Conservation (phyloP, 2,329 filamentous ascomycete genomes). For the Magnaporthiopsis rhizophila region DNA sequence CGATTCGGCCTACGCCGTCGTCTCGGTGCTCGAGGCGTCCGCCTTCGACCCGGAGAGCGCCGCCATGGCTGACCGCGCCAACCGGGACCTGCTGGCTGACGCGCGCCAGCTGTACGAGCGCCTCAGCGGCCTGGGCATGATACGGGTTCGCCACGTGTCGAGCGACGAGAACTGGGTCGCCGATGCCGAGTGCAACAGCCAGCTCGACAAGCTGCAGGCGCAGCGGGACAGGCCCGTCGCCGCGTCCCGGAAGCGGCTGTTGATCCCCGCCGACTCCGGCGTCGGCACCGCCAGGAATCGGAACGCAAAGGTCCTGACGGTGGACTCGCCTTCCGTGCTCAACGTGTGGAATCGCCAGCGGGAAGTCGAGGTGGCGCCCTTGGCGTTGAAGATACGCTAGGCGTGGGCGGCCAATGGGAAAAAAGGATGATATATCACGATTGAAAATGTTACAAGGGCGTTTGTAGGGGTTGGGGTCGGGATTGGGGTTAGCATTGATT, state of each 20-base stretch:
- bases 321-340: neutral
- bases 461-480: neutral
- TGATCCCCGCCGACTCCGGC: neutral
- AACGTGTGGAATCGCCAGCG: neutral
- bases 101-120: neutral
- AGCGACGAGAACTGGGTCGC: neutral
- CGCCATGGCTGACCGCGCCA: neutral
- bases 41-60: neutral
- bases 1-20: neutral
- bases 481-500: neutral
- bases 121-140: neutral
- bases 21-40: neutral
- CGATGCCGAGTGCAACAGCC: neutral
- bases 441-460: neutral
- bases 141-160: neutral
- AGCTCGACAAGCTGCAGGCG: neutral
- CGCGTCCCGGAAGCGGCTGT: neutral
- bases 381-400: neutral
- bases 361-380: neutral
- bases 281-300: neutral
- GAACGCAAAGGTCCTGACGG: neutral
- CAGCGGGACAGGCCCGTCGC: neutral
- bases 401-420: neutral
- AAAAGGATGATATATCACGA: neutral
- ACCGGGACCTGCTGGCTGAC: neutral